A percentile compares a stretch with the other conserved stretches of the same genome.
These are phyloP conservation scores for Nitzschia putrida DNA, from an alignment of 108 stramenopile genomes.

Conservation along the genomic window DNA sequence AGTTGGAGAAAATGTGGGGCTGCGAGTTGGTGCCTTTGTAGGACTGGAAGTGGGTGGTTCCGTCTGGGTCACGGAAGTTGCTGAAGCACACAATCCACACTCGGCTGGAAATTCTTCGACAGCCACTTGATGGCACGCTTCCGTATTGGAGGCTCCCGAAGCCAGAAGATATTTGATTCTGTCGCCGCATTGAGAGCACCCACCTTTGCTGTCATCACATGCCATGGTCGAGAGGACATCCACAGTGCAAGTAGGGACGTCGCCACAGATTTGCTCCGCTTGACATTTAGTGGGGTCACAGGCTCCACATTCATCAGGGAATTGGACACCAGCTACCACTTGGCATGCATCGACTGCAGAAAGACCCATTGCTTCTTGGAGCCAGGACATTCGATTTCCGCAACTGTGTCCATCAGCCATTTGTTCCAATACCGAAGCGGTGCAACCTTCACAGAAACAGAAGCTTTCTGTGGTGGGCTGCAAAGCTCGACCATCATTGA, in stretches of 20 bases:
- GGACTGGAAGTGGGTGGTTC: slow-evolving; percentile 1
- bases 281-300: slow-evolving; percentile 18
- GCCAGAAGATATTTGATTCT: not conserved
- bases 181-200: slow-evolving; percentile 8
- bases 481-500: too few relatives aligned
- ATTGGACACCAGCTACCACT: slow-evolving; percentile 5
- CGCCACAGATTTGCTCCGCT: slow-evolving; percentile 8
- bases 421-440: slow-evolving; percentile 41
- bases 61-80: not conserved
- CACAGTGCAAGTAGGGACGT: slow-evolving; percentile 2
- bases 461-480: slow-evolving; percentile 23
- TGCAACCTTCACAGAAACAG: slow-evolving; percentile 61
- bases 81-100: not conserved
- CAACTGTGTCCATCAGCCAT: slow-evolving; percentile 59
- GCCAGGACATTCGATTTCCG: slow-evolving; percentile 62
- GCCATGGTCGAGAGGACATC: slow-evolving; percentile 1
- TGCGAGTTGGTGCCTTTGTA: not conserved
- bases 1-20: not conserved
- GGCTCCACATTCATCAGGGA: slow-evolving; percentile 18
- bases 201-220: not conserved
- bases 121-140: slow-evolving; percentile 1
- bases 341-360: slow-evolving; percentile 35
- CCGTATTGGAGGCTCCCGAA: not conserved
- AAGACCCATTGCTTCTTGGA: slow-evolving; percentile 46
- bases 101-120: slow-evolving; percentile 10